A percentile compares a stretch with the other conserved stretches of the same genome.
These are phyloP conservation scores for Oryza meridionalis DNA, from an alignment of 176 grass and related monocot genomes.

Conservation along the genomic window DNA sequence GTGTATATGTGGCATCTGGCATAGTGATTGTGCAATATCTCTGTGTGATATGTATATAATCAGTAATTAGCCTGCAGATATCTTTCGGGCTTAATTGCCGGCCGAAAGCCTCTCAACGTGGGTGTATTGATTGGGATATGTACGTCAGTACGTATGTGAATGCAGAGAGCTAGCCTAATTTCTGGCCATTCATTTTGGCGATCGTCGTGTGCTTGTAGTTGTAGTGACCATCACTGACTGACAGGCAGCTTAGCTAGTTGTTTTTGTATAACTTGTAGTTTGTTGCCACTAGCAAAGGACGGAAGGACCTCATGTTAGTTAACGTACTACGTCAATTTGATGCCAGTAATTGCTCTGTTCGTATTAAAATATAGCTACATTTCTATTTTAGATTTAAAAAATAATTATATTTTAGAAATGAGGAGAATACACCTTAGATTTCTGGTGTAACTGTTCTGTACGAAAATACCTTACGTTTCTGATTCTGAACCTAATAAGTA, in stretches of 20 bases:
- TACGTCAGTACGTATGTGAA: not conserved
- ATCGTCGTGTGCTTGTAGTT: not conserved
- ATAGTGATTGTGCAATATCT: not conserved
- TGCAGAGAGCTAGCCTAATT: not conserved
- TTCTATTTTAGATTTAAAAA: no score
- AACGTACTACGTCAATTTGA: no score
- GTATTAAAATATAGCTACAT: no score
- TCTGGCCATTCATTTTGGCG: not conserved
- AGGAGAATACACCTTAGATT: no score
- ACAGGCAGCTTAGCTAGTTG: not conserved
- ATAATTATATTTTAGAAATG: no score
- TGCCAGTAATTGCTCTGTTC: no score
- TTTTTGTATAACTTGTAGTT: no score
- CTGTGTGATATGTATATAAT: not conserved
- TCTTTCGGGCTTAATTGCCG: conserved; percentile 13
- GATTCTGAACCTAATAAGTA: no score
- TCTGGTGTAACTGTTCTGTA: no score
- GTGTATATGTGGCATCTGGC: not conserved
- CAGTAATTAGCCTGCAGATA: conserved; percentile 11
- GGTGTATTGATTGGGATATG: not conserved
- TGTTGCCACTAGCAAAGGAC: no score
- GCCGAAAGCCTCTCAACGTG: not conserved
- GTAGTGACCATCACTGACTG: not conserved
- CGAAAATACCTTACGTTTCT: no score
- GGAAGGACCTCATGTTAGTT: no score